These are phyloP conservation scores for Fonsecaea nubica DNA, from an alignment of 2,329 filamentous ascomycete species.

Conservation along the genomic window DNA sequence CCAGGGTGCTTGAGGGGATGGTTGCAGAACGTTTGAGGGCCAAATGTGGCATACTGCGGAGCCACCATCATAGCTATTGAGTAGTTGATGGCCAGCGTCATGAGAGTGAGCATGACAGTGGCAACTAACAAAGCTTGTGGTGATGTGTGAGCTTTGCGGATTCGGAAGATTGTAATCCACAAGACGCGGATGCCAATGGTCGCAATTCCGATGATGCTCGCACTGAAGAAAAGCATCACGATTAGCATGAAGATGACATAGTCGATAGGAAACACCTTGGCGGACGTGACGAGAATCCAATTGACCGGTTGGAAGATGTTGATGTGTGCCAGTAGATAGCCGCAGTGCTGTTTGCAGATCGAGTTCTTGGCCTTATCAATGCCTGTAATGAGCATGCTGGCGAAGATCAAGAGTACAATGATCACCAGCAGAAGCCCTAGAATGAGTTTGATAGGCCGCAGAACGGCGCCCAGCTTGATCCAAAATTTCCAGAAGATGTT, in stretches of 20 bases:
- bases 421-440: slow-evolving; percentile 80
- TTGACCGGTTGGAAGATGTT: slow-evolving; percentile 96
- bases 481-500: slow-evolving; percentile 69
- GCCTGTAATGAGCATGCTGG: slow-evolving; percentile 91
- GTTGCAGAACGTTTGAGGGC: slow-evolving; percentile 92
- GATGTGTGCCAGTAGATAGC: slow-evolving; percentile 86
- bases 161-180: slow-evolving; percentile 91
- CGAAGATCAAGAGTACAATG: slow-evolving; percentile 77
- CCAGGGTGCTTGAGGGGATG: slow-evolving; percentile 67
- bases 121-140: slow-evolving; percentile 91
- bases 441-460: slow-evolving; percentile 87
- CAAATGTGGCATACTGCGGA: slow-evolving; percentile 92
- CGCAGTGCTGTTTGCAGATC: slow-evolving; percentile 85
- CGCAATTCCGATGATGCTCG: slow-evolving; percentile 84
- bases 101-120: slow-evolving; percentile 87
- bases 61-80: slow-evolving; percentile 91
- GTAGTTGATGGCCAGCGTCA: slow-evolving; percentile 91
- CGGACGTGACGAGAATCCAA: slow-evolving; percentile 81
- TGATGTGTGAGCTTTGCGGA: slow-evolving; percentile 84
- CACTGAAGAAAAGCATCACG: slow-evolving; percentile 84
- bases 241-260: slow-evolving; percentile 87
- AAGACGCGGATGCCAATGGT: slow-evolving; percentile 92
- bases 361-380: slow-evolving; percentile 98
- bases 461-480: slow-evolving; percentile 79
- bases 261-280: slow-evolving; percentile 86